Evolutionary conservation across 78 protist species (phyloP), one percentile per base, ranked within the genome.

Genomic region (Dictyostelium intermedium): DNA sequence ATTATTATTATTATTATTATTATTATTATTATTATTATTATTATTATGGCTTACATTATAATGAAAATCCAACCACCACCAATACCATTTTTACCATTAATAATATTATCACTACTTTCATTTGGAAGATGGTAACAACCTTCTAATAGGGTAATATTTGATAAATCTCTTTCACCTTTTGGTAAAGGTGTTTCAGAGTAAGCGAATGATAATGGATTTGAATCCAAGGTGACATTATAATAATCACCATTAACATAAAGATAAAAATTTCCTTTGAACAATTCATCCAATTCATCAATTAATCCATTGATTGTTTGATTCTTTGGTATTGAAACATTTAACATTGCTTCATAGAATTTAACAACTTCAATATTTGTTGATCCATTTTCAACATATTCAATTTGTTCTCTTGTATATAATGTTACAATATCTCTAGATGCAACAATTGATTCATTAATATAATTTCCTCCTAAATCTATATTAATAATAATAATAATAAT

Each of bases 51-150:
- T 61, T 87, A 87, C 93, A 89, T 47, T 27, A 89, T 89, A 43
- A 80, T 45, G n/a, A 89, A 89, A 23, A 89, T 70, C 94, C 94
- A 89, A 47, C 94, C 94, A 70, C 94, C 94, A 80, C 93, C 82
- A 9, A 89, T 50, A 76, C 70, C 61, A 39, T 32, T 23, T 10
- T 16, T 69, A 27, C 2, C 60, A 20, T 20, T 27, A 56, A 20
- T 56, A n/a, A 56, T 45, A 18, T 30, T 47, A 43, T 13, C 16
- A 25, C 39, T 35, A 9, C 5, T 14, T 27, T 23, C 16, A 14
- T 25, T 27, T 79, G 8, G 70, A 53, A 5, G 9, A 39, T 14
- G 50, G 35, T 73, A 8, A 53, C 92, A 86, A 56, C 43, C 27
- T 9, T 14, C 37, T n/a, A 66, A 45, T n/a, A 32, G 27, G 27